Base-by-base conservation (phyloP, 257 asterid genomes). In the Ilex aquifolium region DNA sequence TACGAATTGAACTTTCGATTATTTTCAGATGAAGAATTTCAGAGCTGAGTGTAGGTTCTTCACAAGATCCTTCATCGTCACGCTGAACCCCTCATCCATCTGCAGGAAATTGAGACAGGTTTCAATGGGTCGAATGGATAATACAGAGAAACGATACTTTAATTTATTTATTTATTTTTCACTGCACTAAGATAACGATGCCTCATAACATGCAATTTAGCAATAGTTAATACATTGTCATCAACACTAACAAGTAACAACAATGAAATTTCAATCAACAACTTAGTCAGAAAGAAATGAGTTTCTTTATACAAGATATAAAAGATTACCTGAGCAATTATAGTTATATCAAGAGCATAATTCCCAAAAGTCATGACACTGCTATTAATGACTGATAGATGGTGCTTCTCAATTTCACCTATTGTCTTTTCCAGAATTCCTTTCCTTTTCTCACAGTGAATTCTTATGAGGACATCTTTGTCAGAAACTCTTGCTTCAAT, bases 381-480 rank as follows among this genome's bases (percentile, higher is more conserved):
- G 75, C 80, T 89, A 63, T 76, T 86, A 13, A 74, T 79, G 58
- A 84, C 87, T 15, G 90, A 71, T 30, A 89, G 69, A 32, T 69
- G 74, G 42, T 84, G 87, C 54, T 86, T 86, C 74, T 82, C 96
- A 36, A 86, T 68, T 44, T 82, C 83, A 60, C 77, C 71, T 0
- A 89, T 63, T 10, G 68, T 64, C 17, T 62, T 78, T 44, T 74
- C 90, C 56, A 86, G 53, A 3, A 82, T 59, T 29, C 95, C 93
- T 76, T 84, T 86, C 7, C 61, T 65, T 61, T 81, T 89, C 80
- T 86, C 90, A 27, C 94, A 89, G 63, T 84, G 93, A 59, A 89
- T 66, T 60, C 79, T 79, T 6, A 89, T 71, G 6, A 89, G 82
- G 27, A 86, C 80, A 30, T 86, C 86, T 9, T 73, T 77, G 4